phyloP scores from a whole-genome alignment of 768 basidiomycete genomes.

The Pleurotus ostreatus region DNA sequence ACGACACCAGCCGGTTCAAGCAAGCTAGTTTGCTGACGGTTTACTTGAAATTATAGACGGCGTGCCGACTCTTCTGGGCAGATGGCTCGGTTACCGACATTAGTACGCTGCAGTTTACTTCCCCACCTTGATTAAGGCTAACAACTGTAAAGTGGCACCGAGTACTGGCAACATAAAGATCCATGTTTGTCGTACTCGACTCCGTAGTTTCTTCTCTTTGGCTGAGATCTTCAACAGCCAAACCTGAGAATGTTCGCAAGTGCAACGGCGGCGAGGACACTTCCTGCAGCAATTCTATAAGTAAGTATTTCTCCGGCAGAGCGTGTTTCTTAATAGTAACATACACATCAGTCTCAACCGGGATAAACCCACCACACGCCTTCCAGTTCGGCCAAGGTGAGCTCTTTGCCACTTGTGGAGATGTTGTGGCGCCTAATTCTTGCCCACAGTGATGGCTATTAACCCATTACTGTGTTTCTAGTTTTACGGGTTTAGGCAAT shows the following conservation, averaged over 20 bases:
- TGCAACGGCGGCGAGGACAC: constrained; percentile 44
- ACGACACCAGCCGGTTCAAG: constrained; percentile 3
- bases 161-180: constrained; percentile 48
- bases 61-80: constrained; percentile 46
- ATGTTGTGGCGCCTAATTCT: background rate
- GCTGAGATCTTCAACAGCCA: constrained; percentile 16
- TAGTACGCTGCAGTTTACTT: constrained; percentile 26
- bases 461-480: background rate
- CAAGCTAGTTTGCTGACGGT: background rate
- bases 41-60: constrained; percentile 30
- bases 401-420: background rate
- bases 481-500: background rate
- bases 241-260: constrained; percentile 32
- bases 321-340: too few species aligned
- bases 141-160: constrained; percentile 13
- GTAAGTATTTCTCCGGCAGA: constrained; percentile 22
- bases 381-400: constrained; percentile 44
- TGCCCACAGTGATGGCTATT: background rate
- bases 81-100: constrained; percentile 42
- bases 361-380: constrained; percentile 42
- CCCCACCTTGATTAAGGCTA: background rate
- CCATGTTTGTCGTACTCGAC: constrained; percentile 16
- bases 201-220: background rate
- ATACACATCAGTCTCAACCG: constrained; percentile 33
- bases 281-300: constrained; percentile 41